These are phyloP conservation scores for Tuber umbilicatum DNA, from an alignment of 495 filamentous ascomycete genomes.

Conservation along the genomic window DNA sequence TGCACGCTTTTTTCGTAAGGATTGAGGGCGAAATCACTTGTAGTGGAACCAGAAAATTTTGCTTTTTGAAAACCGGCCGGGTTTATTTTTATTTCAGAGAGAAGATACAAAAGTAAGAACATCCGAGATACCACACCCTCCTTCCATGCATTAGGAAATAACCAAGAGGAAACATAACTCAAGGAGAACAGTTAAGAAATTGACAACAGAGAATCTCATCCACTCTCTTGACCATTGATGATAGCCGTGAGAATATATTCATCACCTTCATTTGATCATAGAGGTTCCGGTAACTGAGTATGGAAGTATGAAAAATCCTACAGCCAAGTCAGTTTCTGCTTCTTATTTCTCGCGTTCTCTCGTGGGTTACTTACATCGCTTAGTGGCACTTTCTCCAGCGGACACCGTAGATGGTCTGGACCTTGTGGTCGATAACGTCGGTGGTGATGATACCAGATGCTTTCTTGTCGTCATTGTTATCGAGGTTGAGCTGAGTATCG, in stretches of 20 bases:
- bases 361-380: not conserved
- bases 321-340: not conserved
- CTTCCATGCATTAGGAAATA: constrained; percentile 1
- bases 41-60: not conserved
- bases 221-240: not conserved
- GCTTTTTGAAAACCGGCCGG: not conserved
- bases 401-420: not conserved
- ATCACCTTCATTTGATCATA: constrained; percentile 5
- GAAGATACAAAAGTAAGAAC: not conserved
- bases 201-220: constrained; percentile 2
- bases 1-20: not conserved
- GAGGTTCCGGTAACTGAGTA: constrained; percentile 1
- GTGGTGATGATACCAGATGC: not conserved
- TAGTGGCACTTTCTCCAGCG: not conserved
- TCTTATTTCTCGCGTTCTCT: not conserved
- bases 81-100: not conserved
- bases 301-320: not conserved
- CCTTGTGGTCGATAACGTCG: constrained; percentile 7
- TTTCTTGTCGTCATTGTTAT: not conserved
- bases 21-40: not conserved
- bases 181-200: not conserved
- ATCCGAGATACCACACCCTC: not conserved
- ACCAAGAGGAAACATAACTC: constrained; percentile 1
- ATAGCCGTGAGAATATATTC: constrained; percentile 3
- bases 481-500: not conserved